phyloP scores from a whole-genome alignment of 73 alveolate genomes.

The Paramecium sexaurelia region DNA sequence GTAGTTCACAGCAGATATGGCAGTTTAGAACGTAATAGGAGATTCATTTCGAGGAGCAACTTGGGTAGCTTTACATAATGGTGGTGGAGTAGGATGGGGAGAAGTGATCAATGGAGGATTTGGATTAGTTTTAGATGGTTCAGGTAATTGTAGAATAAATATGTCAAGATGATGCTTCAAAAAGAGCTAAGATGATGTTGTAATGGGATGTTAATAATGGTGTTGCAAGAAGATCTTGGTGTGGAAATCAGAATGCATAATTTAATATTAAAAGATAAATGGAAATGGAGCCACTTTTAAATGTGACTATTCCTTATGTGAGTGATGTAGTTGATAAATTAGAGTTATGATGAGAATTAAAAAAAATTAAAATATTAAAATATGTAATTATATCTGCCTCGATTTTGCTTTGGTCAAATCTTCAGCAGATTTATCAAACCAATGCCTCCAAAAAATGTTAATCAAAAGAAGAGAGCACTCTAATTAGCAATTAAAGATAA shows the following conservation, averaged over 20 bases:
- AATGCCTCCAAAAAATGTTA: not conserved
- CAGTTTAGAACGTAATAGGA: conserved; percentile 72
- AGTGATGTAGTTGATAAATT: conserved; percentile 29
- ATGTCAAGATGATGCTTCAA: conserved; percentile 64
- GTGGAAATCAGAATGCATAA: conserved; percentile 71
- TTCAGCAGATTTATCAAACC: not conserved
- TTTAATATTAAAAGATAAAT: conserved; percentile 59
- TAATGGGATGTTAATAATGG: conserved; percentile 80
- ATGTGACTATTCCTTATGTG: conserved; percentile 27
- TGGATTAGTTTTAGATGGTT: conserved; percentile 79
- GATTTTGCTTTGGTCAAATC: not conserved
- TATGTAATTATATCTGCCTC: conserved; percentile 3
- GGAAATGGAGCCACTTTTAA: conserved; percentile 48
- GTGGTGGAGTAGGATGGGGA: conserved; percentile 86
- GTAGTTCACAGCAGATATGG: conserved; percentile 78
- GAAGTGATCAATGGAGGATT: conserved; percentile 79
- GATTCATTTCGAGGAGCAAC: conserved; percentile 80
- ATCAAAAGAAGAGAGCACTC: conserved; percentile 1
- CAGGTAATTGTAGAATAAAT: not conserved
- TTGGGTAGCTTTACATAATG: conserved; percentile 81
- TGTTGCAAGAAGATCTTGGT: conserved; percentile 74
- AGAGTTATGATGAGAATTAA: not conserved
- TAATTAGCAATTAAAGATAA: not conserved
- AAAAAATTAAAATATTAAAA: not conserved
- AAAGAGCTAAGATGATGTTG: conserved; percentile 74